Evolutionary conservation across 306 rosid species (phyloP).

Genomic region (Quercus variabilis): DNA sequence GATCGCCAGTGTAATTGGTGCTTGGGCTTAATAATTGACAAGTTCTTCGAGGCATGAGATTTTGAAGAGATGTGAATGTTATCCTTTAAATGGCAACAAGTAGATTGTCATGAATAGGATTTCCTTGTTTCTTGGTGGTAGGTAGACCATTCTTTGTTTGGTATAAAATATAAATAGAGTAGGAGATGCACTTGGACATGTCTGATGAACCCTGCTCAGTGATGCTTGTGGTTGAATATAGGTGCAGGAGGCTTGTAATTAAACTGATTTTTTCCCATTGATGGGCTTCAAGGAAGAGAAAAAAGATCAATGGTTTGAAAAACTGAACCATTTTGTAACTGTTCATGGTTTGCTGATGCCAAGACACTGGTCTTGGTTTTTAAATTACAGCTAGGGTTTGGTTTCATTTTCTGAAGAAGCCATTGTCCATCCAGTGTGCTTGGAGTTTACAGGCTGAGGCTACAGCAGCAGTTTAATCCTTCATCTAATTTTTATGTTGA

Average conservation of each 20-base stretch:
- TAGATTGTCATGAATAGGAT: not conserved
- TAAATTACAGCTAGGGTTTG: not conserved
- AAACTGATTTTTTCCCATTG: not conserved
- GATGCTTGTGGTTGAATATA: not conserved
- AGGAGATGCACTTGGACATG: not conserved
- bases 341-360: not conserved
- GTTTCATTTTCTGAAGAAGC: not conserved
- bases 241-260: not conserved
- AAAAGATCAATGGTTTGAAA: not conserved
- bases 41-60: not conserved
- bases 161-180: not conserved
- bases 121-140: not conserved
- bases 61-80: not conserved
- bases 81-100: not conserved
- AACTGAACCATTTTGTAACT: not conserved
- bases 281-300: not conserved
- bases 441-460: not conserved
- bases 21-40: not conserved
- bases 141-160: not conserved
- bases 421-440: not conserved
- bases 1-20: not conserved
- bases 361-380: not conserved
- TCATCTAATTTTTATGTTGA: not conserved
- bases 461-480: not conserved
- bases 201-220: not conserved